A percentile compares a stretch with the other conserved stretches of the same genome.
Conservation (phyloP, 2,329 filamentous ascomycete genomes). For the Scleromitrula shiraiana region DNA sequence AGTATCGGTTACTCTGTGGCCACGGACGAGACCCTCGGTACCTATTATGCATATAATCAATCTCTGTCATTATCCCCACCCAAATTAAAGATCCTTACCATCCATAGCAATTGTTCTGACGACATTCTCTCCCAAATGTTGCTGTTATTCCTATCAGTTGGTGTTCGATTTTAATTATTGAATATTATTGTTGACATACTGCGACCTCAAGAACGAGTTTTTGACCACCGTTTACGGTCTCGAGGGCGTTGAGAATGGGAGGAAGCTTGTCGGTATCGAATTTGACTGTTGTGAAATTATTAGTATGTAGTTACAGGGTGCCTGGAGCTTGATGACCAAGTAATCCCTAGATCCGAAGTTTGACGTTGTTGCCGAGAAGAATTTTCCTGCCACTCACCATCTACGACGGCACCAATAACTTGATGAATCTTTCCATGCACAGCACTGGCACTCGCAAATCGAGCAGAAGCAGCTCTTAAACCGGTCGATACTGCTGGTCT, state of each 20-base stretch:
- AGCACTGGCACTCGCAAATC: slow-evolving; percentile 48
- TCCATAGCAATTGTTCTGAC: slow-evolving; percentile 99
- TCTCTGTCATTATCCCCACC: slow-evolving; percentile 14
- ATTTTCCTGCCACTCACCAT: slow-evolving; percentile 61
- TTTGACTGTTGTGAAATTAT: slow-evolving; percentile 62
- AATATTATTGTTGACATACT: slow-evolving; percentile 48
- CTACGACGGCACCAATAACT: slow-evolving; percentile 98
- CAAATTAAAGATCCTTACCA: slow-evolving; percentile 51
- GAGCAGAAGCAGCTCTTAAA: slow-evolving; percentile 42
- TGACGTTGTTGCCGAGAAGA: slow-evolving; percentile 19
- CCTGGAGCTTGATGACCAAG: slow-evolving; percentile 11
- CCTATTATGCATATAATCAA: slow-evolving; percentile 42
- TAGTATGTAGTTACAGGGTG: slow-evolving; percentile 9
- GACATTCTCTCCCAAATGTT: slow-evolving; percentile 99
- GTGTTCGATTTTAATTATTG: slow-evolving; percentile 12
- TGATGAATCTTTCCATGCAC: slow-evolving; percentile 63
- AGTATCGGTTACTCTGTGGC: slow-evolving; percentile 76
- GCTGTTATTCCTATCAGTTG: slow-evolving; percentile 49
- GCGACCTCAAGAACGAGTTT: slow-evolving; percentile 96
- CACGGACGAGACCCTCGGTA: slow-evolving; percentile 99
- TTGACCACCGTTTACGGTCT: slow-evolving; percentile 82
- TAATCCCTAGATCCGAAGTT: slow-evolving; percentile 19
- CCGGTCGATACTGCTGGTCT: slow-evolving; percentile 49
- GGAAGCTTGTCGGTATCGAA: slow-evolving; percentile 92
- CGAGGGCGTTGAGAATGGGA: slow-evolving; percentile 93